phyloP scores from a whole-genome alignment of 1,139 yeast species.

The Geotrichum europaeum region DNA sequence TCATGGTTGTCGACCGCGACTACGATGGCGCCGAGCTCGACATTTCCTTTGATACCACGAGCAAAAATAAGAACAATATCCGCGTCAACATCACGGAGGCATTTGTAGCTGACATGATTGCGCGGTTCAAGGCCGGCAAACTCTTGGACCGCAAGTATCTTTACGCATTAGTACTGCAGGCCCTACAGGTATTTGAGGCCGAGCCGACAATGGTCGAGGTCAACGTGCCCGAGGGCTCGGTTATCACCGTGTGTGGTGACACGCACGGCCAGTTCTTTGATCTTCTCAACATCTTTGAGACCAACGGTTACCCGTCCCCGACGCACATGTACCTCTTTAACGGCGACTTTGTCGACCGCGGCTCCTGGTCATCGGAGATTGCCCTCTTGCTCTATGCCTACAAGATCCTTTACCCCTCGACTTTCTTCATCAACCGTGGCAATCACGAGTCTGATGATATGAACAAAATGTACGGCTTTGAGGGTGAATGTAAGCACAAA shows the following conservation, averaged over 20 bases:
- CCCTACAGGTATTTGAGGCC: conserved; percentile 52
- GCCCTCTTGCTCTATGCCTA: conserved; percentile 75
- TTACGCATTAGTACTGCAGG: conserved; percentile 73
- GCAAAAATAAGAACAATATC: conserved; percentile 19
- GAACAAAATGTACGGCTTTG: conserved; percentile 95
- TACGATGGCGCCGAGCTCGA: conserved; percentile 63
- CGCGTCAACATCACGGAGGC: conserved; percentile 37
- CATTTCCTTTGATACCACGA: conserved; percentile 36
- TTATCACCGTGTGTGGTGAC: conserved; percentile 87
- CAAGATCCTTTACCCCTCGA: conserved; percentile 71
- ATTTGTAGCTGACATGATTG: conserved; percentile 62
- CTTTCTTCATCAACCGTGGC: conserved; percentile 79
- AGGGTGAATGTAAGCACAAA: conserved; percentile 90
- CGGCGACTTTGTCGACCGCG: conserved; percentile 97
- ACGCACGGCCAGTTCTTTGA: conserved; percentile 97
- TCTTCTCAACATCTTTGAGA: conserved; percentile 67
- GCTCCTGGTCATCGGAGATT: conserved; percentile 97
- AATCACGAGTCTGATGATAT: conserved; percentile 95
- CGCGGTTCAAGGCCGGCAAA: conserved; percentile 65
- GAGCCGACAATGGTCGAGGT: conserved; percentile 80
- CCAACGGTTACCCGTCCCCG: conserved; percentile 63
- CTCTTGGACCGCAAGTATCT: conserved; percentile 74
- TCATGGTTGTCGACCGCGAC: conserved; percentile 46
- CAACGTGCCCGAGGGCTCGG: conserved; percentile 36
- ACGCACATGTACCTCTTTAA: conserved; percentile 77